Evolutionary conservation across 208 protist species (phyloP).

Genomic region (Crithidia brevicula): DNA sequence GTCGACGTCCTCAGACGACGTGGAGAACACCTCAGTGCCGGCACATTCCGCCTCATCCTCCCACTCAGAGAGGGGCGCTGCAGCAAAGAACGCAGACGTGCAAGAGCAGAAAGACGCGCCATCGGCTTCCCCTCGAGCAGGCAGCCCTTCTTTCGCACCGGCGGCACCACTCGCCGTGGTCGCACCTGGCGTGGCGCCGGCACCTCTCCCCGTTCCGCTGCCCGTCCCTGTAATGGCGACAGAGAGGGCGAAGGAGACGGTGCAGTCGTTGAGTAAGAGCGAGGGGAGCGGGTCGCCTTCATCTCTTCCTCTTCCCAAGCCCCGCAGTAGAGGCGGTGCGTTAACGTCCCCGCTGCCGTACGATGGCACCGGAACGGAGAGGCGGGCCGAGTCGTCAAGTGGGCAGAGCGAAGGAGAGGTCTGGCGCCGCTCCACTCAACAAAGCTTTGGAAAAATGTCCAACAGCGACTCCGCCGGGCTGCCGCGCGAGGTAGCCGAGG

Average conservation of each 20-base stretch:
- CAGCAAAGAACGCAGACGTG: too few species aligned
- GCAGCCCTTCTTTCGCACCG: too few species aligned
- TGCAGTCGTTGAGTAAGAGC: not conserved
- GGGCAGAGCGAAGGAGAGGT: slow-evolving; percentile 1
- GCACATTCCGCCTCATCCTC: slow-evolving; percentile 1
- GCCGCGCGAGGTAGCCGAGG: slow-evolving; percentile 3
- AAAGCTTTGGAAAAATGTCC: slow-evolving; percentile 6
- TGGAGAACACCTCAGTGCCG: not conserved
- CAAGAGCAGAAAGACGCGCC: too few species aligned
- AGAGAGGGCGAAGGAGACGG: not conserved
- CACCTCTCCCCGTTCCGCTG: slow-evolving; percentile 36
- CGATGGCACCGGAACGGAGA: slow-evolving; percentile 8
- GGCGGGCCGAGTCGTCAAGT: not conserved
- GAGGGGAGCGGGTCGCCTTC: slow-evolving; percentile 7
- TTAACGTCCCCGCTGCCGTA: not conserved
- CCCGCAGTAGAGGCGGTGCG: not conserved
- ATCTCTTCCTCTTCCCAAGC: not conserved
- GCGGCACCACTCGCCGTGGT: not conserved
- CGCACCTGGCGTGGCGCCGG: not conserved
- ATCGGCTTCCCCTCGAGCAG: too few species aligned
- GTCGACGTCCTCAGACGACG: slow-evolving; percentile 27
- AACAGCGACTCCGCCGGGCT: slow-evolving; percentile 10
- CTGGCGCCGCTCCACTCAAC: not conserved
- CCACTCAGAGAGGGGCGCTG: not conserved
- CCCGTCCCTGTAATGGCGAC: slow-evolving; percentile 5